phyloP scores from a whole-genome alignment of 2,329 filamentous ascomycete genomes.

The Xylaria digitata region DNA sequence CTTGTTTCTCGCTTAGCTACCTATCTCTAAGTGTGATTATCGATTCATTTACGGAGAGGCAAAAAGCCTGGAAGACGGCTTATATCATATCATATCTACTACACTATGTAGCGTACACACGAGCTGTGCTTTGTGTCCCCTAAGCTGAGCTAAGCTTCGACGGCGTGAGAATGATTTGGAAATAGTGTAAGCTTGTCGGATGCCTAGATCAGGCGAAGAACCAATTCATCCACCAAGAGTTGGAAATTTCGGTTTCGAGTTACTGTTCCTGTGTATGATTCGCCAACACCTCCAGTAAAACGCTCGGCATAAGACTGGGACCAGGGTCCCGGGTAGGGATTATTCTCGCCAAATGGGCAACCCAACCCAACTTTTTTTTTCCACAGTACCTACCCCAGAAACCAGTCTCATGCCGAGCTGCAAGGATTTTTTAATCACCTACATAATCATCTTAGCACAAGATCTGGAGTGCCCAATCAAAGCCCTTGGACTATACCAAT shows the following conservation, averaged over 20 bases:
- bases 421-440: no score
- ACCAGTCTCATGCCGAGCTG: no score
- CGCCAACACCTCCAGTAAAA: background rate
- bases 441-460: no score
- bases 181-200: constrained; percentile 6
- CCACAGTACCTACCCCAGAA: no score
- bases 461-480: no score
- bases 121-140: background rate
- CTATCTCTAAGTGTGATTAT: background rate
- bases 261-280: constrained; percentile 11
- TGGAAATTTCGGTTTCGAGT: background rate
- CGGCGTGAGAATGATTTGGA: constrained; percentile 19
- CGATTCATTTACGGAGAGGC: background rate
- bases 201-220: background rate
- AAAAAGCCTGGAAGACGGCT: background rate
- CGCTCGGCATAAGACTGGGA: background rate
- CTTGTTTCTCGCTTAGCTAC: constrained; percentile 4
- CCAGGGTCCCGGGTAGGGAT: background rate
- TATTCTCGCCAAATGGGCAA: background rate
- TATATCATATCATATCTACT: background rate
- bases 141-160: constrained; percentile 3
- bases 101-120: no score
- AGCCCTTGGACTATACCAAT: no score
- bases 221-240: background rate
- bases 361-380: no score